phyloP scores from a whole-genome alignment of 2,329 filamentous ascomycete genomes.

The Penicillium vulpinum region DNA sequence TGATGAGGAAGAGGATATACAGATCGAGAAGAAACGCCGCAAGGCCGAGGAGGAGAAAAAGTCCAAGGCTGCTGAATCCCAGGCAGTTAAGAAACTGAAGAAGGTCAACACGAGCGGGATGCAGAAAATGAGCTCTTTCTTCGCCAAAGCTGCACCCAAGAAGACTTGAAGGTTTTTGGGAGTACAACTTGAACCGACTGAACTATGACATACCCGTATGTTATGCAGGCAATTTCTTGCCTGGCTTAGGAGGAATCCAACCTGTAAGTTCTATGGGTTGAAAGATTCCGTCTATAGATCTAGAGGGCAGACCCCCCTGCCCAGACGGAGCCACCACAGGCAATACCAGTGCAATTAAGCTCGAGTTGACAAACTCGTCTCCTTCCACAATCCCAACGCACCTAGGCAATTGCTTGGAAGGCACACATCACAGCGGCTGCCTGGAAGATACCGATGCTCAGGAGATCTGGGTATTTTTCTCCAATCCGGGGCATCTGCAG shows the following conservation, averaged over 20 bases:
- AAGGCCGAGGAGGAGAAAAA: constrained; percentile 86
- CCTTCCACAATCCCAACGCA: neutral
- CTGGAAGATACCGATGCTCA: neutral
- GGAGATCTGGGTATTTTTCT: neutral
- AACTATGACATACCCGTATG: neutral
- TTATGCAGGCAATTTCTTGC: neutral
- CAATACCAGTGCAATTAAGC: neutral
- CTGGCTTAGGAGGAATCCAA: neutral
- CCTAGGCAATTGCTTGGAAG: neutral
- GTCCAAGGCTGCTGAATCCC: constrained; percentile 73
- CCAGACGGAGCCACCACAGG: neutral
- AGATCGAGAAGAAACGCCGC: constrained; percentile 78
- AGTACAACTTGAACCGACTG: neutral
- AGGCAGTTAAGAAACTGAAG: constrained; percentile 74
- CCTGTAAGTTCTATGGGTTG: neutral
- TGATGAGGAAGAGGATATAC: constrained; percentile 48
- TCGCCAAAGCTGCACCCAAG: constrained; percentile 61
- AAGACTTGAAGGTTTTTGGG: constrained; percentile 27
- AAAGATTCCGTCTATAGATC: neutral
- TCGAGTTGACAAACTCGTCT: neutral
- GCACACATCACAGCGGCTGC: neutral
- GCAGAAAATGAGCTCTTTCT: constrained; percentile 97
- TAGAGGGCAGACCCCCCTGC: neutral
- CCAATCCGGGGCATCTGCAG: neutral
- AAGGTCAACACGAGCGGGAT: constrained; percentile 92